Evolutionary conservation across 768 basidiomycete genomes (phyloP).

Genomic region (Hericium erinaceus): DNA sequence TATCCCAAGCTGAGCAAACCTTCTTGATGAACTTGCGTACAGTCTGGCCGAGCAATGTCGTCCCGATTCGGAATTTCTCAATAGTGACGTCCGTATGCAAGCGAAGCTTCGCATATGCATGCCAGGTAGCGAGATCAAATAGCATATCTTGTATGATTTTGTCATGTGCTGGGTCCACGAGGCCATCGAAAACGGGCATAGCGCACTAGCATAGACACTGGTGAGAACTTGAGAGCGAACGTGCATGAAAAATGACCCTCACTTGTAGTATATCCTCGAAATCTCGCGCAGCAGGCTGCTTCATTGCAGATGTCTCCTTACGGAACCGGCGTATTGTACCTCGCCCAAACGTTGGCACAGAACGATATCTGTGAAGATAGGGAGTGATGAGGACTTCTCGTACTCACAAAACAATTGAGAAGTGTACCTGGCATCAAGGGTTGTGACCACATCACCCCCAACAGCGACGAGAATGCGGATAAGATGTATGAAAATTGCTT

Average conservation of each 20-base stretch:
- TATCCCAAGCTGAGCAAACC: background rate
- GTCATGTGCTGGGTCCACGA: constrained; percentile 21
- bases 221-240: background rate
- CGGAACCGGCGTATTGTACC: constrained; percentile 16
- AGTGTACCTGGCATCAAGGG: background rate
- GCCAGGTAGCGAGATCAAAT: constrained; percentile 25
- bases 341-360: constrained; percentile 15
- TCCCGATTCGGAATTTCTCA: constrained; percentile 9
- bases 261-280: constrained; percentile 22
- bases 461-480: constrained; percentile 17
- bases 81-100: constrained; percentile 29
- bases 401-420: background rate
- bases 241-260: background rate
- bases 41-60: constrained; percentile 15
- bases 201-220: constrained; percentile 11
- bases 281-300: constrained; percentile 21
- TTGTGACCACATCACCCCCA: background rate
- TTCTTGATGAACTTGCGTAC: constrained; percentile 34
- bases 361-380: constrained; percentile 11
- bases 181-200: constrained; percentile 18
- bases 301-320: constrained; percentile 18
- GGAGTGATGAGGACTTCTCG: background rate
- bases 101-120: constrained; percentile 30
- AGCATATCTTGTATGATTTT: constrained; percentile 24
- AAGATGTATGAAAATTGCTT: constrained; percentile 19